A percentile compares a stretch with the other conserved stretches of the same genome.
phyloP scores from a whole-genome alignment of 2,329 filamentous ascomycete genomes.

The Cladophialophora psammophila region DNA sequence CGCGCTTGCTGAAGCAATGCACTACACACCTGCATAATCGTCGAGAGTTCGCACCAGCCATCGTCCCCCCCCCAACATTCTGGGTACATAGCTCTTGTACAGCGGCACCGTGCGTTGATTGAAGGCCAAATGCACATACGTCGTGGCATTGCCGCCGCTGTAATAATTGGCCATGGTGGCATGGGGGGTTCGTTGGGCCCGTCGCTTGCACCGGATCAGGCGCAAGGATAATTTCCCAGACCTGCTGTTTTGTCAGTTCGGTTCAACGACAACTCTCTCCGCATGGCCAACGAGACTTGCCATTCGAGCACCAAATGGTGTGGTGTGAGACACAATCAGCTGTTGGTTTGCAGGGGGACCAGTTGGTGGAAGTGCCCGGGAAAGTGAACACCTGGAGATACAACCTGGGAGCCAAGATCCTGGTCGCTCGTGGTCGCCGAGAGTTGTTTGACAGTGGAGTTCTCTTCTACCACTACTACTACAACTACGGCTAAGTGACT shows the following conservation, averaged over 20 bases:
- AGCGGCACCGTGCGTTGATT: slow-evolving; percentile 78
- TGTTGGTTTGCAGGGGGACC: slow-evolving; percentile 65
- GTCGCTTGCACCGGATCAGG: slow-evolving; percentile 68
- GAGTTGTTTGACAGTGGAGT: no score
- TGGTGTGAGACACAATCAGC: slow-evolving; percentile 71
- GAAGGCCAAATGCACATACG: slow-evolving; percentile 76
- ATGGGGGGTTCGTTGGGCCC: slow-evolving; percentile 49
- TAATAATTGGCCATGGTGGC: slow-evolving; percentile 52
- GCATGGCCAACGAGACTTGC: slow-evolving; percentile 42
- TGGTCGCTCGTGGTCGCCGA: no score
- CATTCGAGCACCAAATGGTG: slow-evolving; percentile 74
- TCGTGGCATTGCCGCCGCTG: slow-evolving; percentile 62
- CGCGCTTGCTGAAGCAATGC: slow-evolving; percentile 64
- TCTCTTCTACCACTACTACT: no score
- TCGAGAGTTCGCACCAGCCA: slow-evolving; percentile 77
- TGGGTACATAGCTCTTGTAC: slow-evolving; percentile 68
- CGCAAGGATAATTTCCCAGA: slow-evolving; percentile 75
- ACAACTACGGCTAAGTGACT: no score
- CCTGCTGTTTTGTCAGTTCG: slow-evolving; percentile 7
- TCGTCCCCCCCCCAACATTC: slow-evolving; percentile 72
- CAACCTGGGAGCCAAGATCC: no score
- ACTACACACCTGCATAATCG: slow-evolving; percentile 70
- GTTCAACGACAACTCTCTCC: slow-evolving; percentile 1
- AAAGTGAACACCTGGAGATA: no score
- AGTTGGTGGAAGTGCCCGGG: slow-evolving; percentile 63